Conservation (phyloP, 2,329 filamentous ascomycete species). For the Stachybotrys chlorohalonatus region DNA sequence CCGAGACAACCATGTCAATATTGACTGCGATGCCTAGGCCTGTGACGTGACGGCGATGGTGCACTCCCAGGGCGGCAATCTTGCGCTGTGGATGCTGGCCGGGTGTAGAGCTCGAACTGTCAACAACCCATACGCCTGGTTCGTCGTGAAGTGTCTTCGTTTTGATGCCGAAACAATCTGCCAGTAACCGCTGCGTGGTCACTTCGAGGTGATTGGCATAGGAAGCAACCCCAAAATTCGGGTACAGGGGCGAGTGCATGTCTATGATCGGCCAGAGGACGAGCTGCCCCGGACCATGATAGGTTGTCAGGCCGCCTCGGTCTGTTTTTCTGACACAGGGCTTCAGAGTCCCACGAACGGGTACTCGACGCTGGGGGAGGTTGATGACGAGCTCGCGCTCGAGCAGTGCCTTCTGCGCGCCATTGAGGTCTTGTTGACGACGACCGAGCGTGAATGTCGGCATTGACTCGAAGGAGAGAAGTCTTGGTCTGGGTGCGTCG, state of each 20-base stretch:
- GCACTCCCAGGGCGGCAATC: constrained; percentile 87
- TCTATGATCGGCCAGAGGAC: constrained; percentile 92
- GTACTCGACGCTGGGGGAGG: constrained; percentile 8
- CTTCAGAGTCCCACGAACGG: constrained; percentile 23
- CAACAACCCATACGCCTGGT: constrained; percentile 71
- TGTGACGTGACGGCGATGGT: constrained; percentile 74
- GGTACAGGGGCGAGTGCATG: constrained; percentile 50
- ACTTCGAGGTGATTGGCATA: constrained; percentile 76
- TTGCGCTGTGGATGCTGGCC: constrained; percentile 44
- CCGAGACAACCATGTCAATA: constrained; percentile 49
- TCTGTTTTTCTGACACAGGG: constrained; percentile 62
- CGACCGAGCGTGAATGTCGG: constrained; percentile 88
- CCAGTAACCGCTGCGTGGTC: constrained; percentile 60
- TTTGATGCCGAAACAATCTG: constrained; percentile 44
- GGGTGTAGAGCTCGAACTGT: constrained; percentile 7
- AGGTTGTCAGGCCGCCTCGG: constrained; percentile 88
- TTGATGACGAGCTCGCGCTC: constrained; percentile 27
- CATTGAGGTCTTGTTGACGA: constrained; percentile 52
- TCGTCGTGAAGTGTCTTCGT: constrained; percentile 57
- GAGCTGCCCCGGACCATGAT: constrained; percentile 88
- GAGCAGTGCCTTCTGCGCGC: constrained; percentile 35
- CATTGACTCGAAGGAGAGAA: constrained; percentile 74
- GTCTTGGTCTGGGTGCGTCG: constrained; percentile 51
- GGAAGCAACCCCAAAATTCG: constrained; percentile 55
- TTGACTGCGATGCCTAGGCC: constrained; percentile 81